Evolutionary conservation across 805 yeast species (phyloP), one percentile per base, ranked within the genome.

Genomic region (Saccharomycopsis vini): DNA sequence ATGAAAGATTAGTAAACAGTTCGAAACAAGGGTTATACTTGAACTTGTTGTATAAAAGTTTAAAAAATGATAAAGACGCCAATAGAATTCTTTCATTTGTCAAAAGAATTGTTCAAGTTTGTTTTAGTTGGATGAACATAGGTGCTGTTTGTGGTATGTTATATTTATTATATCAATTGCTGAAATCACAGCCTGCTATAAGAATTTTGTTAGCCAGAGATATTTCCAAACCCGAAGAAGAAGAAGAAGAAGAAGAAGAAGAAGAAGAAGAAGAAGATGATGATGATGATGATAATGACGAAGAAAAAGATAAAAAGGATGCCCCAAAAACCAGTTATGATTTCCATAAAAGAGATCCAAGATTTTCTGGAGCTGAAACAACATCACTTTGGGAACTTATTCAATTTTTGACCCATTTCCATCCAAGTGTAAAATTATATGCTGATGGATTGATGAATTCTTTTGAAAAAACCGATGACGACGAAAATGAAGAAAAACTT

Each of bases 1-100:
- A 92, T 60, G 79, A 83, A 30, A 75, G 97, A 58, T 68, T 92
- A 49, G 75, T 81, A 15, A 69, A 70, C n/a, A 83, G 97, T 0
- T 85, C 97, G 1, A 92, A 92, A 60, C 95, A 90, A 62, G 87
- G 95, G 53, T 81, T 92, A 47, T 92, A 88, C 61, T 68, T 92
- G 65, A 89, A 90, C 59, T 68, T 92, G 56, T 66, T 92, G 40
- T 88, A 77, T 71, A 87, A 84, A 60, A 76, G 97, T 0, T 66
- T 92, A 62, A 84, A 83, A 58, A 70, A 71, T 46, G 97, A 89
- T 56, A 67, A 72, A 42, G 67, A 71, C 39, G 59, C 61, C 20
- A 68, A 73, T 13, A 72, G 97, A 54, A 83, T 87, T 5, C 66
- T 80, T 58, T 95, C 98, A 0, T 90, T 92, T 62, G 92, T 85